These are phyloP conservation scores for Saccharomyces jurei DNA, from an alignment of 805 yeast genomes.

Conservation along the genomic window DNA sequence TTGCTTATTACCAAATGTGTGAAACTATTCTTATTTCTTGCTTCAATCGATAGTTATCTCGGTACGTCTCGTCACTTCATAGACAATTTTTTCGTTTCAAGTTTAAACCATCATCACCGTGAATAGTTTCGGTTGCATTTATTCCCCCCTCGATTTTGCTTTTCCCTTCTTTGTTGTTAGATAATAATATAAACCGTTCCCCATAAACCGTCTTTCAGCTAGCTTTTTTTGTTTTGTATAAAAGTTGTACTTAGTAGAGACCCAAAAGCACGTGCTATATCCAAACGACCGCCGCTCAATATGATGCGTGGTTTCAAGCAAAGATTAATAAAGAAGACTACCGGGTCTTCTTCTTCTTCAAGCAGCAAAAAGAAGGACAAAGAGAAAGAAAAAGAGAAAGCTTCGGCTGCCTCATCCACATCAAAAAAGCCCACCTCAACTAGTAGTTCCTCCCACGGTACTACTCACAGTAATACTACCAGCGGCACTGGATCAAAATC, in stretches of 20 bases:
- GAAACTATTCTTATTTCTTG: neutral
- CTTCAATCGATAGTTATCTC: neutral
- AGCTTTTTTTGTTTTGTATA: neutral
- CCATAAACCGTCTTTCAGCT: neutral
- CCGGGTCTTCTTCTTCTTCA: conserved; percentile 29
- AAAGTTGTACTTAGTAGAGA: neutral
- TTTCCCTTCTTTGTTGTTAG: neutral
- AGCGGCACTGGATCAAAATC: neutral
- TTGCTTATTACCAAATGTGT: neutral
- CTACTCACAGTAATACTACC: neutral
- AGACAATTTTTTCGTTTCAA: neutral
- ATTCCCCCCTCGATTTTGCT: neutral
- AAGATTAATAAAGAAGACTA: conserved; percentile 34
- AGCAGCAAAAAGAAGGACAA: conserved; percentile 34
- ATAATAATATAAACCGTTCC: neutral
- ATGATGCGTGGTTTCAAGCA: conserved; percentile 75
- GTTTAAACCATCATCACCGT: neutral
- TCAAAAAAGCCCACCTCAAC: conserved; percentile 6
- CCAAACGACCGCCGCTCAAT: conserved; percentile 21
- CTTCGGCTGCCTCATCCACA: conserved; percentile 6
- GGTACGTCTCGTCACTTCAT: neutral
- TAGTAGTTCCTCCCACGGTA: conserved; percentile 3
- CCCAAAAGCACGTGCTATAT: neutral
- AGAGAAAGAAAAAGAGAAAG: conserved; percentile 35
- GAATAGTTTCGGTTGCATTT: neutral